Percentiles rank a stretch among this genome's conserved stretches.
Evolutionary conservation across 441 rosid species (phyloP).

Genomic region (Pelargonium citronellum): DNA sequence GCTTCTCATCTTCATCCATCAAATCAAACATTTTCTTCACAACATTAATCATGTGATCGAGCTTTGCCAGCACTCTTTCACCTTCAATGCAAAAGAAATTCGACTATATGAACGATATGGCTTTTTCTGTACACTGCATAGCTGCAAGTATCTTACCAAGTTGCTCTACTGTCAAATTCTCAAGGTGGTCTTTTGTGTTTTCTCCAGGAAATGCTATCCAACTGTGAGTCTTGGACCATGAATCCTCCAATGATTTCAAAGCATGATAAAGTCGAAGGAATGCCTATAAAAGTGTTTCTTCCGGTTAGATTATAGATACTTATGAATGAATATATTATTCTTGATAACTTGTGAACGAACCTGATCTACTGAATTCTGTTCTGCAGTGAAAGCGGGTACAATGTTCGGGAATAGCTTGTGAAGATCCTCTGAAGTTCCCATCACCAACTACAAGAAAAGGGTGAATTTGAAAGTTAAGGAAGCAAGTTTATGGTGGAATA

Average conservation of each 20-base stretch:
- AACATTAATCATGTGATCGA: constrained; percentile 13
- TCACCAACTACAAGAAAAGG: constrained; percentile 10
- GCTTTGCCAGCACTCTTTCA: constrained; percentile 16
- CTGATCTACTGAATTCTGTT: neutral
- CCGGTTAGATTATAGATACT: neutral
- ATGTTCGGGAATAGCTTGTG: constrained; percentile 10
- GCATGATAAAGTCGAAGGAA: constrained; percentile 13
- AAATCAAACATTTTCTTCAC: constrained; percentile 16
- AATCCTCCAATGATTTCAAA: constrained; percentile 11
- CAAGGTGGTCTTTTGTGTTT: constrained; percentile 8
- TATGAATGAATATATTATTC: neutral
- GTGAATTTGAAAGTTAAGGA: neutral
- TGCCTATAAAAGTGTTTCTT: constrained; percentile 5
- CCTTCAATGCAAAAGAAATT: neutral
- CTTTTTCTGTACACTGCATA: neutral
- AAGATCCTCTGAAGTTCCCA: constrained; percentile 16
- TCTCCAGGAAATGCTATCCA: constrained; percentile 5
- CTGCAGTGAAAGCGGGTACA: neutral
- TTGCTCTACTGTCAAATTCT: constrained; percentile 10
- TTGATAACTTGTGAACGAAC: neutral
- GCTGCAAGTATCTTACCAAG: constrained; percentile 11
- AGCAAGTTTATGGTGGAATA: neutral
- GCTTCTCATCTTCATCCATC: constrained; percentile 20
- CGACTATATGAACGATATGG: neutral
- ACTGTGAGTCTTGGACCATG: constrained; percentile 12